Base-by-base conservation (phyloP, 1,284 basidiomycete genomes). In the Tetrapyrgos nigripes region DNA sequence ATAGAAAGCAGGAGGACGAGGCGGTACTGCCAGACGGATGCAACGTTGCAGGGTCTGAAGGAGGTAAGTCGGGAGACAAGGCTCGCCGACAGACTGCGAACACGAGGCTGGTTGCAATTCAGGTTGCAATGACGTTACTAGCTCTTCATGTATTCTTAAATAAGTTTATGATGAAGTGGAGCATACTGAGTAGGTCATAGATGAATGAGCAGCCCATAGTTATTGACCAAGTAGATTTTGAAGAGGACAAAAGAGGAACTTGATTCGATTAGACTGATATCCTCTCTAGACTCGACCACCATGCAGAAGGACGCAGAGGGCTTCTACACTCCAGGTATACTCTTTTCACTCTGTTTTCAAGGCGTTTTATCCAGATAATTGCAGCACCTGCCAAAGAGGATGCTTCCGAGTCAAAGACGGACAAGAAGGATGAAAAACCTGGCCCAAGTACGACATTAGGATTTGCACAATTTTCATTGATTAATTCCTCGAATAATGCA, bases 271-370 rank as follows among this genome's bases (percentile, higher is more conserved):
- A 50, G 48, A 50, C 31, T 49, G 46, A 23, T 24, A 23, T 17
- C 6, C 28, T 40, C 29, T 55, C 37, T 37, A 14, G 28, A 46
- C 28, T 48, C 40, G 11, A 49, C 55, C 60, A 50, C 37, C 59
- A 68, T 70, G 66, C 78, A 88, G 70, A 91, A 88, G 74, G 88
- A 90, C 72, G 86, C 83, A 56, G 89, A 91, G 57, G 89, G 89
- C 5, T 91, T 91, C 72, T 91, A 88, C 68, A 83, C 79, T 14
- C 79, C 86, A 65, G 74, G 82, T 83, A 70, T 54, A 68, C 58
- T 17, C 1, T 28, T 19, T 53, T 26, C 44, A 37, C 50, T 48
- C 13, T 5, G 29, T 55, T 19, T 9, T 46, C 47, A n/a, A 26
- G 28, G 49, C 40, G 8, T 24, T 37, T 26, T 31, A n/a, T 35